Base-by-base conservation (phyloP, 2,329 filamentous ascomycete genomes). In the Xylariales sp. region DNA sequence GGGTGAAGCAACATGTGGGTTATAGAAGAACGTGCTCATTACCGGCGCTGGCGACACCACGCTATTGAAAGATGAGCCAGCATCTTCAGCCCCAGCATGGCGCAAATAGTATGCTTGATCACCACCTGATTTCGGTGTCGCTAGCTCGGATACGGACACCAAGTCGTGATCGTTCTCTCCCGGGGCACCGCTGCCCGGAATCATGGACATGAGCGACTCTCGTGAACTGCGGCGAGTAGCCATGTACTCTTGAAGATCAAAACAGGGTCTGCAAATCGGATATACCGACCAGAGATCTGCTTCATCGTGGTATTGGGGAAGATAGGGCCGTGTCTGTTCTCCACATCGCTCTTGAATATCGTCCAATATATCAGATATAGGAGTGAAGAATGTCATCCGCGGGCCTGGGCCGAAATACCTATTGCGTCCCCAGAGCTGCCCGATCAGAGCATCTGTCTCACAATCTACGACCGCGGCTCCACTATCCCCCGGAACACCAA, bases 321-420 rank as follows among this genome's bases (percentile, higher is more conserved):
- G 59, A 40, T 60, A 58, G 0, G 68, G 66, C 12, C 65, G 59
- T 5, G 51, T 50, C 31, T 62, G 55, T 48, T 68, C 57, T 2
- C 59, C 63, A 36, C 66, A 70, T 37, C 60, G 62, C 47, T 71
- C 68, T 42, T 69, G 66, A 18, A 70, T 67, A 34, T 71, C 68
- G 28, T 71, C 66, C 16, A 71, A 63, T 11, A 71, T 57, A 44
- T 71, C 68, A 21, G 57, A 51, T 14, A 70, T 61, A 2, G 68
- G 66, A 4, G 67, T 70, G 50, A 71, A 71, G 52, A 57, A 71
- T 4, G 68, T 63, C 0, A 60, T 44, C 1, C 68, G 55, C 2
- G 65, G 65, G 0, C 68, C 68, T 0, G 61, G 46, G 0, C 66
- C 68, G 51, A 57, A 68, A 46, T 70, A 70, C 16, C 53, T 59